Percentiles rank a stretch among this genome's conserved stretches.
These are phyloP conservation scores for Diplotaxis tenuifolia DNA, from an alignment of 345 rosid species.

Conservation along the genomic window DNA sequence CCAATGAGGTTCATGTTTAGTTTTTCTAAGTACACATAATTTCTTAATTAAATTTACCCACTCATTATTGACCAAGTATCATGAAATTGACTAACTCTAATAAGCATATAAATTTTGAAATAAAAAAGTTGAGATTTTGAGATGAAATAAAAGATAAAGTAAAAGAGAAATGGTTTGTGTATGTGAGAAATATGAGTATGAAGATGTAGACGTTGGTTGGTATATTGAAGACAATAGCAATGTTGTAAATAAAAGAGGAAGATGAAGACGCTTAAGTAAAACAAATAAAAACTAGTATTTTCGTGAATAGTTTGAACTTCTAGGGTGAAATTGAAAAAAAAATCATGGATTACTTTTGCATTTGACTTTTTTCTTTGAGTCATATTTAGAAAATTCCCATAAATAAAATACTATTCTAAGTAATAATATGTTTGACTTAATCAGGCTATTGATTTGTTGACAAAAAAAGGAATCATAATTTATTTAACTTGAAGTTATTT, in stretches of 20 bases:
- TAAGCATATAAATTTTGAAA: too few relatives aligned
- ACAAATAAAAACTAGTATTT: too few relatives aligned
- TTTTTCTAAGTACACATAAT: too few relatives aligned
- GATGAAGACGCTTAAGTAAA: not conserved
- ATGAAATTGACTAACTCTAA: not conserved
- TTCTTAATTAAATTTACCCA: not conserved
- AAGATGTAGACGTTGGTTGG: not conserved
- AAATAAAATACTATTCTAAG: too few relatives aligned
- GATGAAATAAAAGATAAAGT: not conserved
- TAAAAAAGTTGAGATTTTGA: not conserved
- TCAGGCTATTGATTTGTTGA: too few relatives aligned
- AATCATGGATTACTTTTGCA: not conserved
- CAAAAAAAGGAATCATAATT: too few relatives aligned
- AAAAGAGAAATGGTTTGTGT: not conserved
- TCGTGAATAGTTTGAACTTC: not conserved
- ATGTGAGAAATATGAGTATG: not conserved
- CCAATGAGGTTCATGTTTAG: too few relatives aligned
- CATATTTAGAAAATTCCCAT: too few relatives aligned
- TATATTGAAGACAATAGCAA: not conserved
- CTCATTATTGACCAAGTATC: not conserved
- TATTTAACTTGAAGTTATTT: too few relatives aligned
- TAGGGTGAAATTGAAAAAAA: not conserved
- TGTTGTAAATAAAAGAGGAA: not conserved
- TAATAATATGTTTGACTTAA: too few relatives aligned
- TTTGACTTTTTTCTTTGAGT: not conserved